Evolutionary conservation across 2,329 filamentous ascomycete genomes (phyloP).

Genomic region (Scedosporium minutisporum): DNA sequence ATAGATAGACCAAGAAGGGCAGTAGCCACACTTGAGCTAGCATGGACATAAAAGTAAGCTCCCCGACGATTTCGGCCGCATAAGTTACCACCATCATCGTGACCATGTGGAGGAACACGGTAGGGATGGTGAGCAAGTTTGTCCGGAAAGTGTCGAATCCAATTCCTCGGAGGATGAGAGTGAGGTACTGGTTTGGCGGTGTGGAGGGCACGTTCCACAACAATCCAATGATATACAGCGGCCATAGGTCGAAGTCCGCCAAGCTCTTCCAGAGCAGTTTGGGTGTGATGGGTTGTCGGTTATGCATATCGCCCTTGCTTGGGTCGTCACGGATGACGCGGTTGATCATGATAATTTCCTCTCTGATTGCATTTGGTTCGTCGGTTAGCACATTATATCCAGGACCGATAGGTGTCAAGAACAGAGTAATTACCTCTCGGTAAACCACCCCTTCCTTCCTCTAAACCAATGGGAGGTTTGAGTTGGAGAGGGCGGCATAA

Average conservation of each 20-base stretch:
- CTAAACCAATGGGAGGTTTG: slow-evolving; percentile 46
- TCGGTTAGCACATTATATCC: no score
- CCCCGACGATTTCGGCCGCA: slow-evolving; percentile 31
- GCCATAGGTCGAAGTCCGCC: slow-evolving; percentile 49
- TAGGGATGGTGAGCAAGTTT: slow-evolving; percentile 46
- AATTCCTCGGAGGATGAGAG: slow-evolving; percentile 38
- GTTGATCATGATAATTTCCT: slow-evolving; percentile 53
- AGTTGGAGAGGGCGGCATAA: slow-evolving; percentile 43
- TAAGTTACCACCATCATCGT: slow-evolving; percentile 37
- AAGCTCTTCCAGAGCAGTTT: slow-evolving; percentile 40
- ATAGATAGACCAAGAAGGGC: slow-evolving; percentile 40
- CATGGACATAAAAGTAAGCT: slow-evolving; percentile 32
- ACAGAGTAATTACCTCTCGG: slow-evolving; percentile 25
- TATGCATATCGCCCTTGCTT: slow-evolving; percentile 50
- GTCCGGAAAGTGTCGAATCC: slow-evolving; percentile 43
- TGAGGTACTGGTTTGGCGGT: slow-evolving; percentile 40
- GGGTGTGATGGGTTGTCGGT: slow-evolving; percentile 44
- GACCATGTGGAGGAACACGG: slow-evolving; percentile 21
- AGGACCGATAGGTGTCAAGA: not conserved
- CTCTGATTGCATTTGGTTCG: slow-evolving; percentile 19
- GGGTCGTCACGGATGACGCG: slow-evolving; percentile 50
- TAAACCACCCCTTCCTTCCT: slow-evolving; percentile 50
- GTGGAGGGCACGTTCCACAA: slow-evolving; percentile 35
- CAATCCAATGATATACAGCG: slow-evolving; percentile 41
- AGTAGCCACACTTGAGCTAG: slow-evolving; percentile 43